Evolutionary conservation across 331 rosid species (phyloP).

Genomic region (Pyracantha coccinea): DNA sequence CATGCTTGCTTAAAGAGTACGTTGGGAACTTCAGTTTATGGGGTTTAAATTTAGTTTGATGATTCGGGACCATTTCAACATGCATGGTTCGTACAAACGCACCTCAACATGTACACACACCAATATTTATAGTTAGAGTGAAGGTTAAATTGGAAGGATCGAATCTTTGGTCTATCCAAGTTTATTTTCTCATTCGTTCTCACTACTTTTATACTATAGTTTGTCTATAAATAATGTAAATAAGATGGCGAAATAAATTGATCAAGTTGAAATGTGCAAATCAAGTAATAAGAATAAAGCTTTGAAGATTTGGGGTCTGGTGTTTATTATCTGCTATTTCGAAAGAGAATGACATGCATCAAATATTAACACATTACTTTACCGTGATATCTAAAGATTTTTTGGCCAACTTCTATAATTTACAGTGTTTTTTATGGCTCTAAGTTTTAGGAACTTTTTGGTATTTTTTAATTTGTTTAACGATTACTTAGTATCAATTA

Average conservation of each 20-base stretch:
- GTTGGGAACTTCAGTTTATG: not conserved
- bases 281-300: too few relatives aligned
- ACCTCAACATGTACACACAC: not conserved
- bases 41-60: not conserved
- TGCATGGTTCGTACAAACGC: not conserved
- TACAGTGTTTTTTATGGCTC: not conserved
- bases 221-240: too few relatives aligned
- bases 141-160: not conserved
- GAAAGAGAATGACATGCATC: not conserved
- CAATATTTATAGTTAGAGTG: not conserved
- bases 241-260: too few relatives aligned
- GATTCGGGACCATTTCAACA: not conserved
- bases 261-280: too few relatives aligned
- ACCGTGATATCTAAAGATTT: not conserved
- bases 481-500: too few relatives aligned
- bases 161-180: not conserved
- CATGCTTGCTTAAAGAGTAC: slow-evolving; percentile 4
- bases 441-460: not conserved
- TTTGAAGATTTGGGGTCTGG: too few relatives aligned
- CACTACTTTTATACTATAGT: too few relatives aligned
- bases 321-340: too few relatives aligned
- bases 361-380: too few relatives aligned
- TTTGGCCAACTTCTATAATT: not conserved
- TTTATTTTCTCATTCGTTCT: too few relatives aligned
- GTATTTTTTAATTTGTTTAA: too few relatives aligned